Evolutionary conservation across 306 rosid species (phyloP), one percentile per base, ranked within the genome.

Genomic region (Phaseolus lunatus): DNA sequence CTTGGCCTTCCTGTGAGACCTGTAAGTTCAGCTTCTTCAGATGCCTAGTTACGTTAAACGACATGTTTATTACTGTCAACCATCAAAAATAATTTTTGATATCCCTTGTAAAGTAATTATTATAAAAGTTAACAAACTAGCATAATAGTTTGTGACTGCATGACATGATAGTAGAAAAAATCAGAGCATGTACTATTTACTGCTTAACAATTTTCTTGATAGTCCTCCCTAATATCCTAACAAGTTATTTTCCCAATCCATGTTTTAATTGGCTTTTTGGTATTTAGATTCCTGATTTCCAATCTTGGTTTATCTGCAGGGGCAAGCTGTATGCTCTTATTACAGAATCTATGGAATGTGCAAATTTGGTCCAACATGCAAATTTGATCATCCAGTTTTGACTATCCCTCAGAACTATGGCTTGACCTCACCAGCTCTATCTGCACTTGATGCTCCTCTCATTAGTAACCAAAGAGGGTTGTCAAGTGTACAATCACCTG

Each of bases 331-430:
- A 26, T 94, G 98, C 80, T 87, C 96, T 39, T 86, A 85, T 74
- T 94, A 90, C 82, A 79, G 82, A 72, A 80, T 86, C 87, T 88
- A 86, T 80, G 97, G 98, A 68, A 79, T 88, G 81, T 94, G 98
- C 97, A 94, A 90, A 85, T 94, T 86, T 53, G 98, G 98, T 18
- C 91, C 98, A 50, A 90, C 96, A 47, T 94, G 98, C 90, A 90
- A 82, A 83, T 94, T 81, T 79, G 97, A 94, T 77, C 98, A 94
- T 84, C 96, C 97, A 18, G 61, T 72, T 61, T 23, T 88, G 78
- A 81, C 89, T 9, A 53, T 81, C 44, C 84, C 94, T 78, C 85
- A 87, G 64, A 86, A 85, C 84, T 91, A 94, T 56, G 81, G 86
- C 73, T 24, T 79, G 53, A 71, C 84, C 56, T 64, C 84, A 43